Evolutionary conservation across 2,329 filamentous ascomycete genomes (phyloP).

Genomic region (Cytospora piceicola): DNA sequence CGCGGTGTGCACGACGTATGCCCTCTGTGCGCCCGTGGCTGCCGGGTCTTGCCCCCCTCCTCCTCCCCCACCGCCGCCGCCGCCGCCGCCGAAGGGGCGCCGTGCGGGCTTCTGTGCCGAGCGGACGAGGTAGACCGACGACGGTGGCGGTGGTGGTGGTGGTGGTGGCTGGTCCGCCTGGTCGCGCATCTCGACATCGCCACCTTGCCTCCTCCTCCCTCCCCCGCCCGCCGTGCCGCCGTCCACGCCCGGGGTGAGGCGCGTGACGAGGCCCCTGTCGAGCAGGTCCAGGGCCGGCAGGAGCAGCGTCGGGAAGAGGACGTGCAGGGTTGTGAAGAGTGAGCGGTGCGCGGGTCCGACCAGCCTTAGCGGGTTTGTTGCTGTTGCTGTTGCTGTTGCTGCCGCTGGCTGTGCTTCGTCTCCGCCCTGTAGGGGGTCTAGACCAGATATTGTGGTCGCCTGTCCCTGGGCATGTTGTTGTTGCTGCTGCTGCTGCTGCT

Average conservation of each 20-base stretch:
- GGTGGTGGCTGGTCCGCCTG: no score
- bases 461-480: slow-evolving; percentile 10
- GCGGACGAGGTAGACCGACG: slow-evolving; percentile 64
- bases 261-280: slow-evolving; percentile 73
- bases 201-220: background rate
- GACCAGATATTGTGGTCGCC: background rate
- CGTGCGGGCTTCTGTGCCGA: slow-evolving; percentile 52
- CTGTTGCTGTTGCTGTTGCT: slow-evolving; percentile 18
- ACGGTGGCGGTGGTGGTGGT: background rate
- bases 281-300: slow-evolving; percentile 87
- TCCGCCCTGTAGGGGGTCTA: background rate
- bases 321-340: slow-evolving; percentile 79
- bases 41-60: slow-evolving; percentile 8
- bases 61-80: slow-evolving; percentile 31
- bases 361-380: slow-evolving; percentile 42
- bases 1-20: slow-evolving; percentile 72
- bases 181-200: background rate
- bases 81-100: slow-evolving; percentile 36
- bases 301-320: slow-evolving; percentile 78
- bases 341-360: slow-evolving; percentile 49
- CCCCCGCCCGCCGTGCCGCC: background rate
- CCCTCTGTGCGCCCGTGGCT: slow-evolving; percentile 16
- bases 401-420: background rate
- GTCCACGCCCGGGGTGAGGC: slow-evolving; percentile 43
- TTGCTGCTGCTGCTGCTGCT: background rate